Evolutionary conservation across 2,329 filamentous ascomycete species (phyloP), one percentile per base, ranked within the genome.

Genomic region (Microsporum canis): DNA sequence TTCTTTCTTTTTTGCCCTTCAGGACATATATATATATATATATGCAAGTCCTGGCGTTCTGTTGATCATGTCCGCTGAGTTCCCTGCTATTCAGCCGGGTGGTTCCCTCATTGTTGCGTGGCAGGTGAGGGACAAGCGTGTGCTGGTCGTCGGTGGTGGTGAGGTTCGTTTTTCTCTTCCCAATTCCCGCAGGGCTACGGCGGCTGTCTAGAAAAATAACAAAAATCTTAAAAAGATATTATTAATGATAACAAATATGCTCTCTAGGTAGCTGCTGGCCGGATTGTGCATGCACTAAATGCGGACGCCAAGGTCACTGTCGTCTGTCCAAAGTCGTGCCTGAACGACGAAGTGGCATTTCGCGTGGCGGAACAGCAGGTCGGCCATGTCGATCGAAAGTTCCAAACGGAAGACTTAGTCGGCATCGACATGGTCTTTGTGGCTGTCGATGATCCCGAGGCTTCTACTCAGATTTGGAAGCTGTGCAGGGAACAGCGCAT

Each of bases 61-160:
- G 31, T 56, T 31, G 31, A 61, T 59, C 8, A 66, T 66, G 64
- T 56, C 62, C 43, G 34, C 72, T 10, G 72, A 82, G 58, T 96
- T 88, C 71, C 90, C 91, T 61, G 80, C 87, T 65, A 84, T 97
- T 33, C 86, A 96, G 75, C 89, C 90, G 61, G 92, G 92, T 58
- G 94, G 91, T 62, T 97, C 92, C 64, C 78, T 99, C 66, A 94
- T 99, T 65, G 79, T 99, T 59, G 94, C 94, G 71, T 99, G 92
- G 91, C 94, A 97, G 77, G 86, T 96, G 69, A 88, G 85, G 71
- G 86, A 87, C 73, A 96, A 95, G 76, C 84, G 85, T 65, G 87
- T 97, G 14, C 78, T 99, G n/a, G 88, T 99, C 3, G 84, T 99
- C 5, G 94, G 94, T 65, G 94, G 94, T 68, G 94, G 94, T 74